phyloP scores from a whole-genome alignment of 345 rosid genomes.

The Brassica juncea region DNA sequence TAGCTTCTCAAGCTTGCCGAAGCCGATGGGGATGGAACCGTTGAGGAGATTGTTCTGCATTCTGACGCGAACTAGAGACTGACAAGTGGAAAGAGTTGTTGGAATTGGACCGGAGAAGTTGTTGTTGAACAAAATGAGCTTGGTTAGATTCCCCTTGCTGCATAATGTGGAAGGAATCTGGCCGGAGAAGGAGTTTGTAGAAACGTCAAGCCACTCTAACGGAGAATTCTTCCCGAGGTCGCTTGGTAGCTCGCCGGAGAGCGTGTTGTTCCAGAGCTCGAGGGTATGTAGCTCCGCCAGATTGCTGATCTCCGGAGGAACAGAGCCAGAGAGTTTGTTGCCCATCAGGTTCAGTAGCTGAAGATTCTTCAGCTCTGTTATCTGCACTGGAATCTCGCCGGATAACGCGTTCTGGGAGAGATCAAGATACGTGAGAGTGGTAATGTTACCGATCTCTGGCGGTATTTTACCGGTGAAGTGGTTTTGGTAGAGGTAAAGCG shows the following conservation, averaged over 20 bases:
- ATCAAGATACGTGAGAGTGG: constrained; percentile 69
- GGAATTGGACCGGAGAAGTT: constrained; percentile 78
- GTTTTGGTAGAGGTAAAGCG: constrained; percentile 69
- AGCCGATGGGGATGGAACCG: constrained; percentile 75
- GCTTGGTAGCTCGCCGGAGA: constrained; percentile 74
- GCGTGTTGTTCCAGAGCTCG: constrained; percentile 91
- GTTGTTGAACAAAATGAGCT: constrained; percentile 91
- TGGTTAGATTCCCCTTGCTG: constrained; percentile 72
- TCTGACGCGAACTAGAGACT: constrained; percentile 78
- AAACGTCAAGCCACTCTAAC: constrained; percentile 79
- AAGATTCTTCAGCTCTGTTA: constrained; percentile 62
- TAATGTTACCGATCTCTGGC: constrained; percentile 57
- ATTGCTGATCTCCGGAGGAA: constrained; percentile 57
- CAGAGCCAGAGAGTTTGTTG: constrained; percentile 68
- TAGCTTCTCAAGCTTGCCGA: constrained; percentile 79
- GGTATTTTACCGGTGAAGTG: constrained; percentile 71
- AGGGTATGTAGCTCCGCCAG: constrained; percentile 59
- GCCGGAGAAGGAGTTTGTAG: constrained; percentile 79
- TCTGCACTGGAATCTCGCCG: constrained; percentile 61
- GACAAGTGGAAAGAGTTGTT: constrained; percentile 54
- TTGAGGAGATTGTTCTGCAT: constrained; percentile 77
- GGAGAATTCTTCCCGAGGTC: constrained; percentile 78
- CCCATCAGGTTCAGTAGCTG: constrained; percentile 85
- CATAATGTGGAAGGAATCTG: constrained; percentile 69
- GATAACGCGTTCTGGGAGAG: constrained; percentile 72